These are phyloP conservation scores for Cutaneotrichosporon arboriforme DNA, from an alignment of 1,284 basidiomycete genomes.

Conservation along the genomic window DNA sequence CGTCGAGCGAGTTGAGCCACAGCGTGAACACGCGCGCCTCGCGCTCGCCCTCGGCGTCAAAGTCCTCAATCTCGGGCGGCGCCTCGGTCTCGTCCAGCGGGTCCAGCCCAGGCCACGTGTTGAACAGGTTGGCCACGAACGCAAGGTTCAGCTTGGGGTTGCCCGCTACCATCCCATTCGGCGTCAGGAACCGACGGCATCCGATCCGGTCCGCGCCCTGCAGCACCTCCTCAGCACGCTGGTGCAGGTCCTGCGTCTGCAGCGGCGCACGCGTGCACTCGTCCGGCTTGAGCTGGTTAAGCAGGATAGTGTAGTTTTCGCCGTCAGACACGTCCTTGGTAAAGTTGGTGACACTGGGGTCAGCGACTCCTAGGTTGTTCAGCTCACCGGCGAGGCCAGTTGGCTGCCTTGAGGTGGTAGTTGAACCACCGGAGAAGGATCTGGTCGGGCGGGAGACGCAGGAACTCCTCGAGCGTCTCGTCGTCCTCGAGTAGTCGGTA, in stretches of 20 bases:
- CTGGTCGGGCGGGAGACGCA: slow-evolving; percentile 91
- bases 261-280: slow-evolving; percentile 89
- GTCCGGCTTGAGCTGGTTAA: slow-evolving; percentile 91
- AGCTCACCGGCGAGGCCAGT: slow-evolving; percentile 72
- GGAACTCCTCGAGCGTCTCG: slow-evolving; percentile 92
- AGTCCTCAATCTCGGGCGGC: slow-evolving; percentile 78
- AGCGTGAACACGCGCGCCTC: slow-evolving; percentile 96
- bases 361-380: background rate
- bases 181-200: slow-evolving; percentile 92
- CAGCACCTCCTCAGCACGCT: slow-evolving; percentile 84
- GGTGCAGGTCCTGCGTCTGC: slow-evolving; percentile 72
- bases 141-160: slow-evolving; percentile 98
- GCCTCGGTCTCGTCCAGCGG: slow-evolving; percentile 83
- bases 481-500: slow-evolving; percentile 93
- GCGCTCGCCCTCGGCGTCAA: slow-evolving; percentile 96
- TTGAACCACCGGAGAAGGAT: slow-evolving; percentile 97
- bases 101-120: slow-evolving; percentile 88
- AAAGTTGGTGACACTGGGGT: slow-evolving; percentile 85
- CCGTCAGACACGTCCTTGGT: slow-evolving; percentile 90
- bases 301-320: slow-evolving; percentile 93
- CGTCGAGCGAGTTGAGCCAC: slow-evolving; percentile 95
- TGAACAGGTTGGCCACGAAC: slow-evolving; percentile 98
- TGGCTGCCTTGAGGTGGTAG: slow-evolving; percentile 93
- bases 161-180: slow-evolving; percentile 82
- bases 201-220: slow-evolving; percentile 90